A percentile compares a stretch with the other conserved stretches of the same genome.
Evolutionary conservation across 2,329 filamentous ascomycete species (phyloP).

Genomic region (Diaporthe helianthi): DNA sequence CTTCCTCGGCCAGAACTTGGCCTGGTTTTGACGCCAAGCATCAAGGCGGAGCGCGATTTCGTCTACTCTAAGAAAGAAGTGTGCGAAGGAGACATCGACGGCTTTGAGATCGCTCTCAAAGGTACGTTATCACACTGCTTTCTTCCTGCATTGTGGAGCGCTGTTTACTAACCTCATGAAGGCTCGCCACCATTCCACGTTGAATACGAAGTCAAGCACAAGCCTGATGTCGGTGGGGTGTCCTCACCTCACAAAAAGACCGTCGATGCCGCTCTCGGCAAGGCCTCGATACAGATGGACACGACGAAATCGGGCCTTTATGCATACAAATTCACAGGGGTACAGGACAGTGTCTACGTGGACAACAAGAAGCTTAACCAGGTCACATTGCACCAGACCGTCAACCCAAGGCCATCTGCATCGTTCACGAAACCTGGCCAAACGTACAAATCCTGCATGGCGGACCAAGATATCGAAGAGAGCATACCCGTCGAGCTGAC

Average conservation of each 20-base stretch:
- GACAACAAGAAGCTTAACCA: conserved; percentile 70
- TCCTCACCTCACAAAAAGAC: conserved; percentile 71
- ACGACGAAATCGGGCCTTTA: conserved; percentile 83
- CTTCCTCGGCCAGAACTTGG: conserved; percentile 79
- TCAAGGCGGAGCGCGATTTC: conserved; percentile 59
- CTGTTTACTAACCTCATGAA: conserved; percentile 48
- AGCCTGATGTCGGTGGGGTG: conserved; percentile 68
- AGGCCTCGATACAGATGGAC: conserved; percentile 84
- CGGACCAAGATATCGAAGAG: conserved; percentile 82
- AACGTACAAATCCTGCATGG: conserved; percentile 93
- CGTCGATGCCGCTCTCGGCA: conserved; percentile 77
- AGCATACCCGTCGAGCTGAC: conserved; percentile 85
- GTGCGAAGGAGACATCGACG: conserved; percentile 93
- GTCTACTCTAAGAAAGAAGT: conserved; percentile 77
- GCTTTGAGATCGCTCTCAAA: conserved; percentile 79
- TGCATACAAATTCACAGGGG: conserved; percentile 82
- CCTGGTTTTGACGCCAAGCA: conserved; percentile 69
- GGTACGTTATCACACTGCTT: conserved; percentile 58
- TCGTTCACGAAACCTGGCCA: conserved; percentile 86
- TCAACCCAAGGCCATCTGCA: conserved; percentile 84
- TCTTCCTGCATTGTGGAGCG: neutral
- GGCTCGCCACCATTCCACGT: conserved; percentile 82
- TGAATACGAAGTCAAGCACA: conserved; percentile 80
- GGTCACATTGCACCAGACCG: conserved; percentile 78
- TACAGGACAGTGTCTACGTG: conserved; percentile 87